Evolutionary conservation across 176 grass and related monocot species (phyloP), one percentile per base, ranked within the genome.

Genomic region (Triticum dicoccoides): DNA sequence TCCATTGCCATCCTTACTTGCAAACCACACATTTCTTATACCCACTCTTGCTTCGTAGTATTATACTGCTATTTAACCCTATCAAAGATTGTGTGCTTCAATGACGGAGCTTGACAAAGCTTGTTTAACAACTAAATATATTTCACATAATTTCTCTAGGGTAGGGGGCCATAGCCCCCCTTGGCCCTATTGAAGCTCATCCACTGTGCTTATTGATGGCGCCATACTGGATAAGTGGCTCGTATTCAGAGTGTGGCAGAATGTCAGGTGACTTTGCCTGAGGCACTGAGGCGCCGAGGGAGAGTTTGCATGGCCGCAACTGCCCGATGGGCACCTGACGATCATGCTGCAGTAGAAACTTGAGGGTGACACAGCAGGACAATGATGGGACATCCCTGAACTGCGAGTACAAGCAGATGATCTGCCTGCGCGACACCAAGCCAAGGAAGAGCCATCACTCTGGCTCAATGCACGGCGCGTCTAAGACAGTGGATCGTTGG

Each of bases 341-440:
- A 96, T 91, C 13, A 32, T 84, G 21, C 25, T 72, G 83, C 35
- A 84, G 79, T 94, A 96, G 89, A 94, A 94, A 11, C 79, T 82
- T 5, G 91, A 88, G 69, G n/a, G 91, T 90, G 49, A 96, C 91
- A 51, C 87, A 92, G 83, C 91, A 96, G 9, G 82, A 44, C 56
- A 78, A 87, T 75, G 37, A 58, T 38, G 6, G n/a, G 7, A 84
- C 66, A 49, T 84, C 91, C 73, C 87, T 88, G 88, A 90, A 91
- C 83, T 94, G 91, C 85, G 85, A 96, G 79, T 90, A 96, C 10
- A 87, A 79, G 58, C 87, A 96, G 62, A 69, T 92, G 62, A 94
- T 44, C 88, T 81, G 56, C 87, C 94, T 94, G 94, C 82, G 77
- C 25, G 32, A 17, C 13, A 69, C 30, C 61, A 86, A 17, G 70